Base-by-base conservation (phyloP, 1,139 yeast genomes). In the Pichia norvegensis region DNA sequence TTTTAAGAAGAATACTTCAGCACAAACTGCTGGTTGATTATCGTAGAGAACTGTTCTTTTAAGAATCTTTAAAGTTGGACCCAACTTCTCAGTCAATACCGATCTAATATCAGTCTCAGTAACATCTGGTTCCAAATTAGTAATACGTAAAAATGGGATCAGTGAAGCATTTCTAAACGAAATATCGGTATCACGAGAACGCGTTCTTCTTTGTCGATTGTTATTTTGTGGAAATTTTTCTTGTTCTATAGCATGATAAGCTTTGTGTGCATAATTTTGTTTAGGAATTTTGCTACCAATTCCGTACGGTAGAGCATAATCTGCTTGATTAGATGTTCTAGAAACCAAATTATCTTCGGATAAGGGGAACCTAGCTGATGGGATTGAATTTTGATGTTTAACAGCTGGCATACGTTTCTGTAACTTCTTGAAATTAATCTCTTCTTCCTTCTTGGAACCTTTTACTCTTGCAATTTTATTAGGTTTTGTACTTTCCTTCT, bases 1-100 rank as follows among this genome's bases (percentile, higher is more conserved):
- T n/a, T 49, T 22, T 2, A 49, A 14, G 29, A 49, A 58, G 33
- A 58, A 54, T 2, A 57, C 41, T 44, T 59, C 63, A 10, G 62
- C 61, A 2, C 54, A 54, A 9, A 52, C 45, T 2, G 52, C 41
- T 20, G 47, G 44, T 29, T 29, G n/a, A 4, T 36, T 40, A n/a
- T 45, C 14, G 19, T 31, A 35, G 8, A 29, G 11, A 14, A 45
- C n/a, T 10, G 29, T 36, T 49, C 46, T 42, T 33, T 40, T 46
- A 3, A 46, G 16, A 8, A 48, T 43, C 21, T 44, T 46, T n/a
- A 42, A 22, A 8, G 43, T 47, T 23, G 46, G 46, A 11, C 46
- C 44, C n/a, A 41, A 13, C 36, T 14, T 27, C n/a, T 22, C 23
- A 6, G 44, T 38, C 19, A 46, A 29, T 27, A 48, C 51, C 35